Percentiles rank a stretch among this genome's conserved stretches.
phyloP scores from a whole-genome alignment of 148 eudicot species.

The Amaranthus cruentus region DNA sequence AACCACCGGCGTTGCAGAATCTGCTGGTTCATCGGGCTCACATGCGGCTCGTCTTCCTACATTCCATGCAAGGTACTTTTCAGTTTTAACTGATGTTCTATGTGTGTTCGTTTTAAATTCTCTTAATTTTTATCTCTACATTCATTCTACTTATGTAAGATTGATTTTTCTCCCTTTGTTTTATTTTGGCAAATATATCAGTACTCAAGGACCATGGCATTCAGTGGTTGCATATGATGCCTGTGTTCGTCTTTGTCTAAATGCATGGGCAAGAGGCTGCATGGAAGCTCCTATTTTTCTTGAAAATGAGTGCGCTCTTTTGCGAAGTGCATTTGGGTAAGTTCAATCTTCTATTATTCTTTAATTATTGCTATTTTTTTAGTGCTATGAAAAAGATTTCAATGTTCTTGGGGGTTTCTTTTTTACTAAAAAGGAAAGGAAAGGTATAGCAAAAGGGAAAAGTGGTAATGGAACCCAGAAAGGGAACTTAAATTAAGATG shows the following conservation, averaged over 20 bases:
- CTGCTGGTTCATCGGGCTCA: slow-evolving; percentile 55
- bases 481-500: too few species aligned
- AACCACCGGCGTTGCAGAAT: slow-evolving; percentile 42
- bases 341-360: slow-evolving; percentile 18
- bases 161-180: neutral
- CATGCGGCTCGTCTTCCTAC: slow-evolving; percentile 77
- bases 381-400: neutral
- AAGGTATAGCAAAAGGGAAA: too few species aligned
- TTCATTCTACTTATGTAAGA: neutral
- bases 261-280: slow-evolving; percentile 96
- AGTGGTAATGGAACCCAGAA: too few species aligned
- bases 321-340: slow-evolving; percentile 81
- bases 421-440: too few species aligned
- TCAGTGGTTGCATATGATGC: slow-evolving; percentile 90
- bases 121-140: neutral
- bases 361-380: neutral
- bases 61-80: slow-evolving; percentile 83
- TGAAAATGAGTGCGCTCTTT: slow-evolving; percentile 79
- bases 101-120: neutral
- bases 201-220: slow-evolving; percentile 91
- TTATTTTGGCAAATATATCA: slow-evolving; percentile 32
- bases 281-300: slow-evolving; percentile 88
- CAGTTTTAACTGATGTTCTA: neutral
- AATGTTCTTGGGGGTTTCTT: neutral
- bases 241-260: slow-evolving; percentile 89